Evolutionary conservation across 23 red algal species (phyloP).

Genomic region (Gracilariopsis chorda): DNA sequence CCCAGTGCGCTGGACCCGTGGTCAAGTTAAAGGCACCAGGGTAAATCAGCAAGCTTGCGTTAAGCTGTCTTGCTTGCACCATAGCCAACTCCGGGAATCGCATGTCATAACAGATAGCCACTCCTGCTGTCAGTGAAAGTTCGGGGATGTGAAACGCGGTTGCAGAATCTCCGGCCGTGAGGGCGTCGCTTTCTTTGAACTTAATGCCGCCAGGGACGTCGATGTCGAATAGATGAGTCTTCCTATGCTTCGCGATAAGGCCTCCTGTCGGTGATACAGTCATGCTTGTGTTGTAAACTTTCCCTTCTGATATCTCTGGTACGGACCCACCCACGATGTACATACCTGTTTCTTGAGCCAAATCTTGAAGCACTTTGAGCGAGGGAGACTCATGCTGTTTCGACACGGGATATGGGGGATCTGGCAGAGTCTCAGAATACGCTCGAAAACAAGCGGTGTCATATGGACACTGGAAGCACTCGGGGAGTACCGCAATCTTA

Average conservation of each 20-base stretch:
- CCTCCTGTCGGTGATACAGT: constrained; percentile 66
- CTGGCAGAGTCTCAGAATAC: constrained; percentile 84
- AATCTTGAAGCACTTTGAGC: constrained; percentile 61
- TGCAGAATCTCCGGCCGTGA: constrained; percentile 66
- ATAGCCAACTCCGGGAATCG: constrained; percentile 91
- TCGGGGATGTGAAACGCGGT: constrained; percentile 73
- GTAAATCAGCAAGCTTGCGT: constrained; percentile 64
- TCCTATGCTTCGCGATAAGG: constrained; percentile 93
- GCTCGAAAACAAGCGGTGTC: constrained; percentile 78
- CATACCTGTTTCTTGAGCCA: constrained; percentile 55
- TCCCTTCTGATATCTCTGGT: constrained; percentile 62
- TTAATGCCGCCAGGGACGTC: constrained; percentile 91
- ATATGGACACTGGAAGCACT: constrained; percentile 98
- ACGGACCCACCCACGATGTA: constrained; percentile 92
- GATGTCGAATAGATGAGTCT: constrained; percentile 97
- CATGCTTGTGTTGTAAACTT: constrained; percentile 91
- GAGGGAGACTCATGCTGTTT: constrained; percentile 46
- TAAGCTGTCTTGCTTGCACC: constrained; percentile 55
- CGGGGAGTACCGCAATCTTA: constrained; percentile 85
- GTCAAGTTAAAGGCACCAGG: constrained; percentile 99
- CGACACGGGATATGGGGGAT: neutral
- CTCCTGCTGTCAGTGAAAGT: constrained; percentile 52
- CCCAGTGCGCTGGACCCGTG: constrained; percentile 97
- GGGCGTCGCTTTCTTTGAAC: constrained; percentile 88
- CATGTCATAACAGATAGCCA: constrained; percentile 98